Evolutionary conservation across 139 green algal genomes (phyloP).

Genomic region (Protoeuglena noctilucae): DNA sequence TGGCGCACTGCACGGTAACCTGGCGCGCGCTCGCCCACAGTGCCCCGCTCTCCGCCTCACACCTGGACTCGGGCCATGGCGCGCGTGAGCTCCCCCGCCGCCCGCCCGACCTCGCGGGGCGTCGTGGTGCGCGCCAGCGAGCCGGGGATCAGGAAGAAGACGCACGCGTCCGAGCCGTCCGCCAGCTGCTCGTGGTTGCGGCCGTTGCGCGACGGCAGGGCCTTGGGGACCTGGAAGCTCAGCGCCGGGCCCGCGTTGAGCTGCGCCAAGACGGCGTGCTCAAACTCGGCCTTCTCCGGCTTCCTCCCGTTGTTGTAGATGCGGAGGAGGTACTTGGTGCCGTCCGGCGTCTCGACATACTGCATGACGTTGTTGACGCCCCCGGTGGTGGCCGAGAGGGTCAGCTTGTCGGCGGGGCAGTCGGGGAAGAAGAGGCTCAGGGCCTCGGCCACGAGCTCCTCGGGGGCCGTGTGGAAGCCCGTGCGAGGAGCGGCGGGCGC

Average conservation of each 20-base stretch:
- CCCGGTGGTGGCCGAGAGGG: no score
- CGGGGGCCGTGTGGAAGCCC: no score
- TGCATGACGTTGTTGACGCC: slow-evolving; percentile 32
- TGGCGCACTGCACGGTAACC: no score
- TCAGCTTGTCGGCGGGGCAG: no score
- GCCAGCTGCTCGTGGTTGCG: slow-evolving; percentile 25
- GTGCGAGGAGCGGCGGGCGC: no score
- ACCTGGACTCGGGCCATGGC: slow-evolving; percentile 20
- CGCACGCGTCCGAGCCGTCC: slow-evolving; percentile 18
- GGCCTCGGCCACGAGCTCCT: no score
- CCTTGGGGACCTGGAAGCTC: slow-evolving; percentile 23
- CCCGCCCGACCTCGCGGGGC: slow-evolving; percentile 28
- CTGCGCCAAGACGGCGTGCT: slow-evolving; percentile 27
- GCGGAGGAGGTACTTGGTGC: slow-evolving; percentile 26
- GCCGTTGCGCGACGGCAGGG: slow-evolving; percentile 11
- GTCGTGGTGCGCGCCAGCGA: slow-evolving; percentile 31
- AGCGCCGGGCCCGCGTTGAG: slow-evolving; percentile 19
- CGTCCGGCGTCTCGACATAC: slow-evolving; percentile 22
- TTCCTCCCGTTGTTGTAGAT: slow-evolving; percentile 43
- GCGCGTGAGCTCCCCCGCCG: slow-evolving; percentile 29
- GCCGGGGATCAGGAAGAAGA: slow-evolving; percentile 31
- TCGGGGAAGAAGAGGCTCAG: no score
- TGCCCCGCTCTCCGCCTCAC: no score
- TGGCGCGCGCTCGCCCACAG: no score
- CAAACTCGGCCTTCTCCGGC: slow-evolving; percentile 23